Evolutionary conservation across 2,329 filamentous ascomycete species (phyloP).

Genomic region (Trichoderma harzianum): DNA sequence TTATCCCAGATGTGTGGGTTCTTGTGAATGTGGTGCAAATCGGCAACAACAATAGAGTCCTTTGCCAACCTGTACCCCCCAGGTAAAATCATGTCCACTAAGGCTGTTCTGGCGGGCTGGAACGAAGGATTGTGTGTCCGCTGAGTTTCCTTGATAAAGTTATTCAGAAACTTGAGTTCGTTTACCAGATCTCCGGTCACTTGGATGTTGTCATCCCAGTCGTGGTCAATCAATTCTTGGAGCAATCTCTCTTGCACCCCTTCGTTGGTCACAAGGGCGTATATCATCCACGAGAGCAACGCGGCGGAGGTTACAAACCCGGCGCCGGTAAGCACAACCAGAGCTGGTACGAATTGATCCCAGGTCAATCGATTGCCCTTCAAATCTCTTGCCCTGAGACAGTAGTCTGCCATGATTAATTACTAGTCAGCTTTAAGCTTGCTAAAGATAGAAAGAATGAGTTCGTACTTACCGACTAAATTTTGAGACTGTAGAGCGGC

Average conservation of each 20-base stretch:
- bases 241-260: slow-evolving; percentile 55
- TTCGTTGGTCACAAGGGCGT: slow-evolving; percentile 49
- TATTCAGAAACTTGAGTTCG: slow-evolving; percentile 51
- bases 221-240: slow-evolving; percentile 54
- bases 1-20: slow-evolving; percentile 57
- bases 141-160: slow-evolving; percentile 59
- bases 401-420: slow-evolving; percentile 41
- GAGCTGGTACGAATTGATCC: slow-evolving; percentile 26
- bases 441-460: background rate
- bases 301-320: slow-evolving; percentile 60
- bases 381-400: slow-evolving; percentile 49
- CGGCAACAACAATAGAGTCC: slow-evolving; percentile 51
- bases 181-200: slow-evolving; percentile 46
- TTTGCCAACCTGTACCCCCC: slow-evolving; percentile 56
- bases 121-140: slow-evolving; percentile 58
- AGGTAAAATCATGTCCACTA: slow-evolving; percentile 53
- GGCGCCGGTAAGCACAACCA: slow-evolving; percentile 53
- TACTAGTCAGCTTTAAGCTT: background rate
- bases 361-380: slow-evolving; percentile 51
- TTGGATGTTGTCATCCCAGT: slow-evolving; percentile 40
- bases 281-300: slow-evolving; percentile 56
- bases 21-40: slow-evolving; percentile 48
- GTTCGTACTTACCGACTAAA: slow-evolving; percentile 24
- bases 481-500: slow-evolving; percentile 49
- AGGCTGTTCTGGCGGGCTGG: slow-evolving; percentile 57